Percentiles rank a stretch among this genome's conserved stretches.
Evolutionary conservation across 306 rosid genomes (phyloP).

Genomic region (Senna tora): DNA sequence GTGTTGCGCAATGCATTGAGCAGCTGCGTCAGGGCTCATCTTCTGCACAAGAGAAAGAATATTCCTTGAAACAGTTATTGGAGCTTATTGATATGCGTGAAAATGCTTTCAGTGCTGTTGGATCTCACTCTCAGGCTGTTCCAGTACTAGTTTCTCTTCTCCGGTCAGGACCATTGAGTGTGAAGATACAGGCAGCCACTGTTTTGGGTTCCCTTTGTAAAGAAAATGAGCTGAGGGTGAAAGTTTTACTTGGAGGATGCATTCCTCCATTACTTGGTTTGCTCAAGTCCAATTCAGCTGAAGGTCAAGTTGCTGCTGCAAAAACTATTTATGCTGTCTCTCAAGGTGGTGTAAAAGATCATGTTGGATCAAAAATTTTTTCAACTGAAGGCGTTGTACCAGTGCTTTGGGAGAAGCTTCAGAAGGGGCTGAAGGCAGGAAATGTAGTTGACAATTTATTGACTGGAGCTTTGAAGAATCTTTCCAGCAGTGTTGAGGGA

Average conservation of each 20-base stretch:
- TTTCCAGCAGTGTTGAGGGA: slow-evolving; percentile 89
- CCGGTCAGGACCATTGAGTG: slow-evolving; percentile 86
- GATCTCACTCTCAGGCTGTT: slow-evolving; percentile 99
- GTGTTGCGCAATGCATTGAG: slow-evolving; percentile 99
- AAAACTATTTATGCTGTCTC: slow-evolving; percentile 96
- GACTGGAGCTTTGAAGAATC: slow-evolving; percentile 93
- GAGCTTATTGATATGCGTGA: slow-evolving; percentile 91
- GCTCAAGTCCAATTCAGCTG: slow-evolving; percentile 87
- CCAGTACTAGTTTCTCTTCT: slow-evolving; percentile 99
- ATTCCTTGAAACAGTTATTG: slow-evolving; percentile 79
- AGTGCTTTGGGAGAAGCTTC: slow-evolving; percentile 86
- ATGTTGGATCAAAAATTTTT: slow-evolving; percentile 94
- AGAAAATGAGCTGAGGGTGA: slow-evolving; percentile 96
- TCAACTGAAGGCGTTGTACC: slow-evolving; percentile 99
- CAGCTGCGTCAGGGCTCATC: slow-evolving; percentile 90
- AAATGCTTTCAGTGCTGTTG: slow-evolving; percentile 98
- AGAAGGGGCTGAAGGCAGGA: slow-evolving; percentile 71
- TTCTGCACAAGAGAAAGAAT: slow-evolving; percentile 83
- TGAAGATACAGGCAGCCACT: slow-evolving; percentile 96
- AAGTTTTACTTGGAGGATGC: slow-evolving; percentile 98
- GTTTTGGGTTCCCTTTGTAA: slow-evolving; percentile 91
- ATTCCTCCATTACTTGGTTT: slow-evolving; percentile 98
- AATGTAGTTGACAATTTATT: slow-evolving; percentile 81
- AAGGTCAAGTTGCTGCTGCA: slow-evolving; percentile 93
- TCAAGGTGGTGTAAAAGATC: slow-evolving; percentile 93